These are phyloP conservation scores for Carex scoparia DNA, from an alignment of 176 grass and related monocot species.

Conservation along the genomic window DNA sequence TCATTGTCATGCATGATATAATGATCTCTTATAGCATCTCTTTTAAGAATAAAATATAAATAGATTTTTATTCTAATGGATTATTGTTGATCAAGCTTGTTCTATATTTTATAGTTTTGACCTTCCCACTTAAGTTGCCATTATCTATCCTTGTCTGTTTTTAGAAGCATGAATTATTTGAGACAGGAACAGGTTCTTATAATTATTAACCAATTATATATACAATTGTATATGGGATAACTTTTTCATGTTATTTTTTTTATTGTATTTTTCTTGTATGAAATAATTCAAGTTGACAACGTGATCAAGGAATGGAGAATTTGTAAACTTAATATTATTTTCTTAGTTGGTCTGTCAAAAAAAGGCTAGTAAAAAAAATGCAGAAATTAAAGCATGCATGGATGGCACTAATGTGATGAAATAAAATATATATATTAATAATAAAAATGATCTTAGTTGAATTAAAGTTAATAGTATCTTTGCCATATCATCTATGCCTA, in stretches of 20 bases:
- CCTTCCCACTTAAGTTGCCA: background rate
- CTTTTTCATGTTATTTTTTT: background rate
- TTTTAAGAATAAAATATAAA: background rate
- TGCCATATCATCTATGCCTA: background rate
- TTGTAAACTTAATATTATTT: background rate
- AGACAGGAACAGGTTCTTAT: background rate
- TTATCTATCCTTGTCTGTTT: slow-evolving; percentile 1
- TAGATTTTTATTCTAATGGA: background rate
- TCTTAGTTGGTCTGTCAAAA: background rate
- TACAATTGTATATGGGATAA: background rate
- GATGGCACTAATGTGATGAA: slow-evolving; percentile 8
- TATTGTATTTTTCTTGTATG: background rate
- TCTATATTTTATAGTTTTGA: background rate
- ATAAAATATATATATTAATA: background rate
- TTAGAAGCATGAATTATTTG: background rate
- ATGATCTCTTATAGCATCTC: background rate
- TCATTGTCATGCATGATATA: slow-evolving; percentile 21
- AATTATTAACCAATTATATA: background rate
- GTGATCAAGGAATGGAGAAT: background rate
- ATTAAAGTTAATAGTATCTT: background rate
- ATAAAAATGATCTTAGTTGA: background rate
- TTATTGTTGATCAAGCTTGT: background rate
- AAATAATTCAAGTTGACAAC: background rate
- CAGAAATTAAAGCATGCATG: background rate
- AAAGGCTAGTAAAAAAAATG: background rate